These are phyloP conservation scores for Marasmius oreades DNA, from an alignment of 1,284 basidiomycete species.

Conservation along the genomic window DNA sequence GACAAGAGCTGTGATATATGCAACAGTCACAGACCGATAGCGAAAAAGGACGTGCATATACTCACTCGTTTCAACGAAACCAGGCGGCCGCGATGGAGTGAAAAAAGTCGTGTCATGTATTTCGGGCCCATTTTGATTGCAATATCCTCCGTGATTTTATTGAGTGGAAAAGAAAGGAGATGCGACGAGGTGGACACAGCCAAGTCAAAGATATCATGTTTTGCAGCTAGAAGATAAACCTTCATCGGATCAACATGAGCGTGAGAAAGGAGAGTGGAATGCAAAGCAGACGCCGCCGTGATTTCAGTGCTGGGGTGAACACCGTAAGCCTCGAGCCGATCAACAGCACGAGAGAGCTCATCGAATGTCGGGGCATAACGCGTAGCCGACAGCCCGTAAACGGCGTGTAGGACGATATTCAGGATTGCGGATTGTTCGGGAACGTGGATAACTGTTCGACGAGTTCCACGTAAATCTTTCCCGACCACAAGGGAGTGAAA, in stretches of 20 bases:
- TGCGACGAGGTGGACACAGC: slow-evolving; percentile 10
- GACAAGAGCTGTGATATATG: no score
- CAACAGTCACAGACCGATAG: no score
- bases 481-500: neutral
- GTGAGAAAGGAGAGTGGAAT: neutral
- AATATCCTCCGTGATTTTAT: slow-evolving; percentile 7
- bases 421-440: neutral
- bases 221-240: slow-evolving; percentile 10
- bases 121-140: slow-evolving; percentile 7
- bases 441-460: neutral
- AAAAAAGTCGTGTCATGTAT: slow-evolving; percentile 7
- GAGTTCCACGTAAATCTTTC: neutral
- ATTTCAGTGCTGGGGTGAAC: neutral
- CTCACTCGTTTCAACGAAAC: no score
- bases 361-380: neutral
- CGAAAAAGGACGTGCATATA: no score
- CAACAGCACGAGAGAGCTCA: neutral
- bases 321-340: neutral
- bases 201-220: slow-evolving; percentile 6
- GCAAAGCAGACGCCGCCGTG: neutral
- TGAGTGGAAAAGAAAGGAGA: slow-evolving; percentile 6
- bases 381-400: neutral
- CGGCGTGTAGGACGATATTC: neutral
- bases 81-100: no score
- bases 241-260: slow-evolving; percentile 9